phyloP scores from a whole-genome alignment of 805 yeast species.

The Cyberlindnera euphorbiae region DNA sequence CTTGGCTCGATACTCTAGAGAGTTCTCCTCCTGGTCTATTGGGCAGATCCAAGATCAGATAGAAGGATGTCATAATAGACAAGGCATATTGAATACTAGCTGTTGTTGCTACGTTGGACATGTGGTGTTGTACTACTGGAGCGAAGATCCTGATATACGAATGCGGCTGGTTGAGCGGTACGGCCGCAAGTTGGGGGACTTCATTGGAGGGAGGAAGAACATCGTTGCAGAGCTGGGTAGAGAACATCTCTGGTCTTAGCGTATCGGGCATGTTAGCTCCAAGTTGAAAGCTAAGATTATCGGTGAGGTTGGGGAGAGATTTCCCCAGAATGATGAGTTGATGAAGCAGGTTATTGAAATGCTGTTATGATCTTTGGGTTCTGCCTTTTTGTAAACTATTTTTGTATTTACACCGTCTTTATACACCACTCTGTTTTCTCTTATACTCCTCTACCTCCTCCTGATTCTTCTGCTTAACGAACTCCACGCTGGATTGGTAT shows the following conservation, averaged over 20 bases:
- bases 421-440: constrained; percentile 13
- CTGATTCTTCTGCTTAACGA: constrained; percentile 17
- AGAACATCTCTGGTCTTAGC: constrained; percentile 5
- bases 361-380: background rate
- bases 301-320: background rate
- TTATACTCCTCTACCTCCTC: constrained; percentile 24
- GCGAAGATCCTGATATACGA: background rate
- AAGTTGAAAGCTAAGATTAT: background rate
- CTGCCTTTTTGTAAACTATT: background rate
- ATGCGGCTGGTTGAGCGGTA: constrained; percentile 1
- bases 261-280: background rate
- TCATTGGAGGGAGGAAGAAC: constrained; percentile 1
- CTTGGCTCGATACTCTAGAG: background rate
- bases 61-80: background rate
- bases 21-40: background rate
- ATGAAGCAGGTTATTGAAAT: constrained; percentile 1
- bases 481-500: constrained; percentile 23
- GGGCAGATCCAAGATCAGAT: background rate
- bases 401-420: background rate
- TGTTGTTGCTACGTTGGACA: constrained; percentile 10
- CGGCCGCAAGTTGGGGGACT: constrained; percentile 3
- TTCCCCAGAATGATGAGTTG: background rate
- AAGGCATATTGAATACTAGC: constrained; percentile 2
- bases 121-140: constrained; percentile 8
- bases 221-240: constrained; percentile 7